Conservation (phyloP, 805 yeast genomes). For the Starmerella apis region DNA sequence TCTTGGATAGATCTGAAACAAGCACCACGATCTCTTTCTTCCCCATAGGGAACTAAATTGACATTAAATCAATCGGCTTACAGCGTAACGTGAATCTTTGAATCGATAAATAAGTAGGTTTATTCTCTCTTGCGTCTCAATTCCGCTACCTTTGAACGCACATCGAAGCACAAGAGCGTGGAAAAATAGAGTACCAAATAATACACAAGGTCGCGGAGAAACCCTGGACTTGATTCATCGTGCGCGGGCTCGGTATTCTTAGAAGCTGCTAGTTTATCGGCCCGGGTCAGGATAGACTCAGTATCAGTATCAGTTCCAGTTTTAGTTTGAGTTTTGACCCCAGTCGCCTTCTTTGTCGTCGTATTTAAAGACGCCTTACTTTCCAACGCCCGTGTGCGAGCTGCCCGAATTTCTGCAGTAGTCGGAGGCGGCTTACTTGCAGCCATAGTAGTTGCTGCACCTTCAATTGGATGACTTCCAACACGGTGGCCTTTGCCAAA, state of each 20-base stretch:
- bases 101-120: background rate
- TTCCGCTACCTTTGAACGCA: constrained; percentile 12
- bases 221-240: background rate
- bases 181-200: constrained; percentile 19
- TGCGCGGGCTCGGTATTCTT: background rate
- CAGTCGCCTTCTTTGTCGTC: background rate
- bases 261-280: background rate
- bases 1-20: no score
- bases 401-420: constrained; percentile 9
- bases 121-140: background rate
- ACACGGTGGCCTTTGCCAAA: constrained; percentile 20
- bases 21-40: no score
- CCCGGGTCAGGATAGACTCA: background rate
- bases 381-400: constrained; percentile 9
- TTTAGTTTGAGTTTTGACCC: no score
- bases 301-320: no score
- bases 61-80: no score
- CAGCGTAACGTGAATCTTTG: background rate
- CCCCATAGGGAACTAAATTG: no score
- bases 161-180: constrained; percentile 24
- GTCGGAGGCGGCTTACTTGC: background rate
- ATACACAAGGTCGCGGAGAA: background rate
- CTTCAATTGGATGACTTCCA: constrained; percentile 7
- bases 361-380: background rate
- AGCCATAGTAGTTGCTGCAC: background rate